These are phyloP conservation scores for Hirschfeldia incana DNA, from an alignment of 345 rosid species.

Conservation along the genomic window DNA sequence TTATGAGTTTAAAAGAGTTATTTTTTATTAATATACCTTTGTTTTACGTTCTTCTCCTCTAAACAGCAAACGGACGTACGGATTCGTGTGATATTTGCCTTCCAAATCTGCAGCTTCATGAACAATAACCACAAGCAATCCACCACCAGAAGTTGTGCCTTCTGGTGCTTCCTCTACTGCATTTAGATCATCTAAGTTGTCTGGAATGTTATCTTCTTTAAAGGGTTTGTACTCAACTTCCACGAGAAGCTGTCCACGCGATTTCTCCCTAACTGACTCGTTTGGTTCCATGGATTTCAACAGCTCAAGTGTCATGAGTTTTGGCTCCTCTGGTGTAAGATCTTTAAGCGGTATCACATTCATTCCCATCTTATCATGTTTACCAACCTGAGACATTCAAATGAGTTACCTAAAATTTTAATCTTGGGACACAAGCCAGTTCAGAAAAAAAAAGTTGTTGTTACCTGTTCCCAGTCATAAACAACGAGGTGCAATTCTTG, in stretches of 20 bases:
- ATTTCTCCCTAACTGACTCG: constrained; percentile 66
- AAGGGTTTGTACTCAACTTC: constrained; percentile 76
- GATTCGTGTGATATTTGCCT: constrained; percentile 94
- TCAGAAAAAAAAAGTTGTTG: neutral
- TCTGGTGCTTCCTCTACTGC: constrained; percentile 78
- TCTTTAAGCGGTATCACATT: constrained; percentile 69
- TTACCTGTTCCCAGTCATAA: constrained; percentile 95
- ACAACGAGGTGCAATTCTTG: constrained; percentile 65
- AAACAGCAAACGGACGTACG: constrained; percentile 69
- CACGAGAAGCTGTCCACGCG: constrained; percentile 70
- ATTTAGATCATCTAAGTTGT: constrained; percentile 47
- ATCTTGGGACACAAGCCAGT: neutral
- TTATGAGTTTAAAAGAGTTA: neutral
- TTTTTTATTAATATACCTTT: constrained; percentile 46
- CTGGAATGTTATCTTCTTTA: constrained; percentile 50
- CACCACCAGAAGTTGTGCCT: constrained; percentile 84
- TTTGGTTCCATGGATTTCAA: constrained; percentile 77
- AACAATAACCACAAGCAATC: constrained; percentile 75
- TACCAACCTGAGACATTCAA: constrained; percentile 59
- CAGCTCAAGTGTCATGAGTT: constrained; percentile 63
- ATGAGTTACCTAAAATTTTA: neutral
- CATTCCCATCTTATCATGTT: constrained; percentile 91
- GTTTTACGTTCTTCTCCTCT: constrained; percentile 88
- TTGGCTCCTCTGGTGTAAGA: constrained; percentile 77
- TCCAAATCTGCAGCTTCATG: constrained; percentile 92